A percentile compares a stretch with the other conserved stretches of the same genome.
These are phyloP conservation scores for Trichoderma brevicompactum DNA, from an alignment of 2,329 filamentous ascomycete species.

Conservation along the genomic window DNA sequence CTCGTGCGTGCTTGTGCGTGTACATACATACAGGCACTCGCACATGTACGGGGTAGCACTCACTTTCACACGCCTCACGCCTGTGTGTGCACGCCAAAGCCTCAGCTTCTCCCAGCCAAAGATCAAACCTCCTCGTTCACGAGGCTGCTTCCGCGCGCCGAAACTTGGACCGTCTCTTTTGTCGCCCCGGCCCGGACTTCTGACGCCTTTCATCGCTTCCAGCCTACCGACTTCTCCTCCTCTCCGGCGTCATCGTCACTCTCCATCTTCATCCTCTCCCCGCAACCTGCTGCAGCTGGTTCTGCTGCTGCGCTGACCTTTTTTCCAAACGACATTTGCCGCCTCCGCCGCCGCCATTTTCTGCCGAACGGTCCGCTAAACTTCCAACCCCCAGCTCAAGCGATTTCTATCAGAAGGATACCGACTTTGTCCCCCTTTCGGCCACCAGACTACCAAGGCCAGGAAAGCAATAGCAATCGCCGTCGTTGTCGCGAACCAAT, in stretches of 20 bases:
- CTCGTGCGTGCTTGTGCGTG: constrained; percentile 7
- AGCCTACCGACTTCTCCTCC: constrained; percentile 1
- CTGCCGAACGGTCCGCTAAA: constrained; percentile 28
- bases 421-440: constrained; percentile 23
- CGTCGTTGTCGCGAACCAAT: neutral
- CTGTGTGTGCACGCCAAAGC: constrained; percentile 23
- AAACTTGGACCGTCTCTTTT: constrained; percentile 15
- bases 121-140: constrained; percentile 26
- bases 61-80: constrained; percentile 22
- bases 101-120: constrained; percentile 23
- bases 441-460: neutral
- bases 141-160: constrained; percentile 29
- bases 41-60: constrained; percentile 24
- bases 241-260: constrained; percentile 4
- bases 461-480: neutral
- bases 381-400: constrained; percentile 17
- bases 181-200: constrained; percentile 21
- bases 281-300: constrained; percentile 26
- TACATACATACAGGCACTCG: constrained; percentile 13
- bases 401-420: constrained; percentile 15
- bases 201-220: constrained; percentile 26
- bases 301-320: constrained; percentile 21
- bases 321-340: constrained; percentile 11
- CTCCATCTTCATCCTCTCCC: neutral
- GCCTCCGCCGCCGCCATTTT: constrained; percentile 23